Evolutionary conservation across 345 rosid genomes (phyloP).

Genomic region (Brassica cretica): DNA sequence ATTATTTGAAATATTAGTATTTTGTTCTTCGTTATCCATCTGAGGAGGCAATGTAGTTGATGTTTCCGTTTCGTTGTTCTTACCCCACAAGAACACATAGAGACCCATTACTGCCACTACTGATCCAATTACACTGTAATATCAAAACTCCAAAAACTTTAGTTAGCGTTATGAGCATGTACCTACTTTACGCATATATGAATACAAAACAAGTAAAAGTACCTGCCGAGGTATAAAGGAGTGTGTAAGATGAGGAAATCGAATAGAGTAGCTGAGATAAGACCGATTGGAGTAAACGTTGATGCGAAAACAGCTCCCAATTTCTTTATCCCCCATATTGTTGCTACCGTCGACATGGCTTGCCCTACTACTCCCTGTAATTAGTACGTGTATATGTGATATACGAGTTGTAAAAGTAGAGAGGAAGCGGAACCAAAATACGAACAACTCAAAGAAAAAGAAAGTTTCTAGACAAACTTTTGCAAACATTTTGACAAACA

Average conservation of each 20-base stretch:
- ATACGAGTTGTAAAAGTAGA: not conserved
- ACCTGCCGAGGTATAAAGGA: constrained; percentile 71
- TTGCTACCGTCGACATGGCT: constrained; percentile 69
- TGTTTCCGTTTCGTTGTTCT: constrained; percentile 44
- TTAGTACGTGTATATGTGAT: not conserved
- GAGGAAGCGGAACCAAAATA: not conserved
- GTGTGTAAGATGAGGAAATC: constrained; percentile 65
- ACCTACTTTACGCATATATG: not conserved
- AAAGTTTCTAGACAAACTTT: not conserved
- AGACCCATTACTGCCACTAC: constrained; percentile 56
- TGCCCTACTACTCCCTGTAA: constrained; percentile 62
- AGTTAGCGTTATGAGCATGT: not conserved
- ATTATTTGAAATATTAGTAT: not conserved
- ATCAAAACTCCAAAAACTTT: not conserved
- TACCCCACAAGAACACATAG: constrained; percentile 82
- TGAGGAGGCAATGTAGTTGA: not conserved
- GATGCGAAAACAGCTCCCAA: constrained; percentile 74
- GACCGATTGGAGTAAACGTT: constrained; percentile 61
- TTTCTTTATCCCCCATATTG: constrained; percentile 74
- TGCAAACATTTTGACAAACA: not conserved
- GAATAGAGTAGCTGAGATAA: constrained; percentile 56
- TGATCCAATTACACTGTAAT: constrained; percentile 65
- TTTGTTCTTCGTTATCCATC: constrained; percentile 9
- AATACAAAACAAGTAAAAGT: not conserved
- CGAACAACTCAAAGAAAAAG: not conserved